A percentile compares a stretch with the other conserved stretches of the same genome.
These are phyloP conservation scores for Trichosporon inkin DNA, from an alignment of 1,284 basidiomycete species.

Conservation along the genomic window DNA sequence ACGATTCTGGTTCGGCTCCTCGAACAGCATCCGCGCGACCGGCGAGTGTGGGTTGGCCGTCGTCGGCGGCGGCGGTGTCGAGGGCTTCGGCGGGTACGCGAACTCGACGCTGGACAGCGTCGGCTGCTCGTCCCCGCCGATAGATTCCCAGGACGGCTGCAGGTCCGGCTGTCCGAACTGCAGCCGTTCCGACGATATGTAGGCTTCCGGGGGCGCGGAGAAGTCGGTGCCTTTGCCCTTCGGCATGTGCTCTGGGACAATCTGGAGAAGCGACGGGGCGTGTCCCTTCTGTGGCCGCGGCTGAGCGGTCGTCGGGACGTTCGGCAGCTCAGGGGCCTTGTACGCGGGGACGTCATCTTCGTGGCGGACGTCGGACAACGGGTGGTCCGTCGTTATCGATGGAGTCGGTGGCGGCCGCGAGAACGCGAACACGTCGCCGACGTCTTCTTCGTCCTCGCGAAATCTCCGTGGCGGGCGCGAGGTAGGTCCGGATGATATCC, in stretches of 20 bases:
- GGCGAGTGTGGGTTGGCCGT: neutral
- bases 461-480: neutral
- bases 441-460: conserved; percentile 25
- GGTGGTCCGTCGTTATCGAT: neutral
- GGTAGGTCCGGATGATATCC: neutral
- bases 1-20: neutral
- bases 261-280: neutral
- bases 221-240: neutral
- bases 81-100: neutral
- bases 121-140: neutral
- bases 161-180: too few relatives aligned
- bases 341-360: neutral
- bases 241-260: too few relatives aligned
- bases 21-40: neutral
- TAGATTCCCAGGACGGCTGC: too few relatives aligned
- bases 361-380: neutral
- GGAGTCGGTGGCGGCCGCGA: conserved; percentile 23
- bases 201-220: neutral
- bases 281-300: too few relatives aligned
- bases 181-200: neutral
- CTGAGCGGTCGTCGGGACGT: conserved; percentile 26
- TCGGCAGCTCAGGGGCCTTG: neutral
- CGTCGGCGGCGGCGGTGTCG: neutral
- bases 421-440: conserved; percentile 45
- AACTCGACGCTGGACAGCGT: neutral